phyloP scores from a whole-genome alignment of 257 asterid species.

The Nicotiana tabacum region DNA sequence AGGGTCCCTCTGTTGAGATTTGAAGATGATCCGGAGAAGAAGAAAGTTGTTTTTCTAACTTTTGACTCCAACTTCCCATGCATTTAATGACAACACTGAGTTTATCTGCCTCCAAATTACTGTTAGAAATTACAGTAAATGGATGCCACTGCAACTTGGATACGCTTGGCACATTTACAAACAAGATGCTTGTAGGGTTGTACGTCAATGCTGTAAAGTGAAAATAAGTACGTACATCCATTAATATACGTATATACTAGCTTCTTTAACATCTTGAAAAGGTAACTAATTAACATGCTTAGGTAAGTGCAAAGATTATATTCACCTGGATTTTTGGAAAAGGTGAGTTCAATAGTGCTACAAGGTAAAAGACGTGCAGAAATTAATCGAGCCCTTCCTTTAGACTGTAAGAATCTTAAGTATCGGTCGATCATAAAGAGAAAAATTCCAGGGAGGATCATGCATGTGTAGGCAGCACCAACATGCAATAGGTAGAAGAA shows the following conservation, averaged over 20 bases:
- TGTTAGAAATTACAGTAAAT: slow-evolving; percentile 30
- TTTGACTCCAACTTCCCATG: slow-evolving; percentile 37
- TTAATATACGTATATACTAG: not conserved
- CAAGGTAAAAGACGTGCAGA: slow-evolving; percentile 48
- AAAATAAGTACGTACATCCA: not conserved
- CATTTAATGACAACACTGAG: slow-evolving; percentile 29
- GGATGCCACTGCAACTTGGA: slow-evolving; percentile 52
- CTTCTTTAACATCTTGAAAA: not conserved
- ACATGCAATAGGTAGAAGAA: slow-evolving; percentile 64
- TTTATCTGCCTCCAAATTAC: slow-evolving; percentile 31
- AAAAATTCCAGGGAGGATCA: slow-evolving; percentile 62
- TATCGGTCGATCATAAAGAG: slow-evolving; percentile 59
- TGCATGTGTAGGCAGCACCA: slow-evolving; percentile 55
- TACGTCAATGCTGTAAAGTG: slow-evolving; percentile 22
- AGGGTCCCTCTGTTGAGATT: slow-evolving; percentile 61
- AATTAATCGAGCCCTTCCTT: slow-evolving; percentile 29
- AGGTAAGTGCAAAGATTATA: not conserved
- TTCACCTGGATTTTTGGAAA: slow-evolving; percentile 58
- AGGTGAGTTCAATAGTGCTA: slow-evolving; percentile 48
- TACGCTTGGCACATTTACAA: slow-evolving; percentile 31
- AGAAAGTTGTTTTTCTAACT: slow-evolving; percentile 28
- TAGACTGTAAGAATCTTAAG: slow-evolving; percentile 54
- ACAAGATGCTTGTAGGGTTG: slow-evolving; percentile 33
- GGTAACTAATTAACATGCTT: not conserved
- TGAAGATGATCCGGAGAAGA: slow-evolving; percentile 32